Base-by-base conservation (phyloP, 176 grass and related monocot genomes). In the Miscanthus lutarioriparius region DNA sequence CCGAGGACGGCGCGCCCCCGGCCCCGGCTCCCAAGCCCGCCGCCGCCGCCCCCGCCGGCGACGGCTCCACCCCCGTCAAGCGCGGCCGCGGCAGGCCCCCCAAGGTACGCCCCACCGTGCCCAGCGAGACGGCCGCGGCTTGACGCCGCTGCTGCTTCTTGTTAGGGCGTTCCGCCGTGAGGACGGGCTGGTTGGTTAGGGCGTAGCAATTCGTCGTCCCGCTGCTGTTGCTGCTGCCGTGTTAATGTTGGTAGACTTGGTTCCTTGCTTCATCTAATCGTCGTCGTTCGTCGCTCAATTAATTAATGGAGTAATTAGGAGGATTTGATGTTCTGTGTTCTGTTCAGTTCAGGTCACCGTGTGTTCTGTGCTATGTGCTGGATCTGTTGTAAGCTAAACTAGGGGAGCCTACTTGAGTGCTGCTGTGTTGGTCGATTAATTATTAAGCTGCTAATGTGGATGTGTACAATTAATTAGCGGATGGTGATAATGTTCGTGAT, bases 51-150 rank as follows among this genome's bases (percentile, higher is more conserved):
- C 0, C 62, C 10, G 33, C 63, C 9, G 75, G 30, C 70, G 84
- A n/a, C 70, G 80, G 83, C 23, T 77, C 78, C 47, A 1, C 44
- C 3, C 51, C 85, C 53, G 82, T 37, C 3, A 98, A 98, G 89
- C 91, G 93, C 43, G 95, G 95, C 27, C 87, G 95, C 33, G 95
- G 95, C 9, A 72, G 95, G 64, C 95, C 95, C 3, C 91, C 89
- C 30, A 98, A 95, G 89, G 92, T 86, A 82, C 91, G 84, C 79
- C 78, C 92, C 8, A 71, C 33, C 37, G 86, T 82, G 36, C 30
- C 67, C n/a, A 76, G 76, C 63, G 87, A 85, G 81, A 74, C 85
- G 76, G 84, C 84, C 75, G 84, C 81, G 15, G 85, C 88, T 10
- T 90, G 49, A 86, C 9, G 5, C 3, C 40, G 40, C 43, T 2